These are phyloP conservation scores for Dactylella cylindrospora DNA, from an alignment of 2,329 filamentous ascomycete genomes.

Conservation along the genomic window DNA sequence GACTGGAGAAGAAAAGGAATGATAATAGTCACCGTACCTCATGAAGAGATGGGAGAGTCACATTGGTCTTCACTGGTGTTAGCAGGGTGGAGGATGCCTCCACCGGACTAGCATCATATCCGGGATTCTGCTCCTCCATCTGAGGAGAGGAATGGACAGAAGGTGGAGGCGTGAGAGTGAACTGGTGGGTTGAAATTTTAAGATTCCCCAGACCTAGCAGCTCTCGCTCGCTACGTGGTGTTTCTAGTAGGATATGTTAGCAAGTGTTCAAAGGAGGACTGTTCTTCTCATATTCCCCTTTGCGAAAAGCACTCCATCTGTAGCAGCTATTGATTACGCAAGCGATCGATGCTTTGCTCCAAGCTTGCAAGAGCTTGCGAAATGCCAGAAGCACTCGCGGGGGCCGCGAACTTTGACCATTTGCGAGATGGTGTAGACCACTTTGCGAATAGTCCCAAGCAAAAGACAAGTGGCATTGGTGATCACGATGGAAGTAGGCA, in stretches of 20 bases:
- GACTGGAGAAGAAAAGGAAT: neutral
- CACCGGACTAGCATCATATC: constrained; percentile 40
- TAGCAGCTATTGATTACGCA: too few species aligned
- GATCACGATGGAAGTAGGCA: too few species aligned
- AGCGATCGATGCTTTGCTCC: too few species aligned
- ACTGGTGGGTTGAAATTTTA: constrained; percentile 38
- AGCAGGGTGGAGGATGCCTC: constrained; percentile 25
- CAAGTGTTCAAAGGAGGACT: too few species aligned
- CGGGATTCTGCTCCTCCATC: constrained; percentile 43
- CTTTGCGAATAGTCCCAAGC: too few species aligned
- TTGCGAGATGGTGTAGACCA: too few species aligned
- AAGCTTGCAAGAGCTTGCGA: too few species aligned
- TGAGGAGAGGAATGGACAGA: constrained; percentile 43
- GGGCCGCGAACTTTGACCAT: too few species aligned
- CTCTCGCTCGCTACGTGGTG: constrained; percentile 42
- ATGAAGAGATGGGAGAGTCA: constrained; percentile 45
- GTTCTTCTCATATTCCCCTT: neutral
- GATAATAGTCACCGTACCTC: constrained; percentile 44
- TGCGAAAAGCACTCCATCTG: neutral
- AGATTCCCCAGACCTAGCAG: constrained; percentile 34
- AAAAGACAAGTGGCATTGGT: neutral
- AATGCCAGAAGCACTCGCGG: too few species aligned
- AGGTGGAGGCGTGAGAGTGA: constrained; percentile 41
- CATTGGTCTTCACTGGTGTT: constrained; percentile 17
- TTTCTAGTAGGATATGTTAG: constrained; percentile 25